A percentile compares a stretch with the other conserved stretches of the same genome.
These are phyloP conservation scores for Neocallimastix lanati DNA, from an alignment of 192 early-diverging fungal genomes.

Conservation along the genomic window DNA sequence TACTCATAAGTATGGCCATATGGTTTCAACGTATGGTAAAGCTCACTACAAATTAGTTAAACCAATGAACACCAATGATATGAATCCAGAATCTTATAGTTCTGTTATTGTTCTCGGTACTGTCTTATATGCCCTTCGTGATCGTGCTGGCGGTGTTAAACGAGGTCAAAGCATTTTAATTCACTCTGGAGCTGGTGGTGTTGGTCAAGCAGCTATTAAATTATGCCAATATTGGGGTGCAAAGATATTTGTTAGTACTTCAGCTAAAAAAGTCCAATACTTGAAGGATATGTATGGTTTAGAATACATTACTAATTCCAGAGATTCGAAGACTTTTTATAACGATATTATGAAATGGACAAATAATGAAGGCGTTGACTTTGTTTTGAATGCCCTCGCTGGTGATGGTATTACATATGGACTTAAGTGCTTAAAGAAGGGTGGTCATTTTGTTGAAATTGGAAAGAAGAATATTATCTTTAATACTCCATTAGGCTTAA, in stretches of 20 bases:
- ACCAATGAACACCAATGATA: background rate
- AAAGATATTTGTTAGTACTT: background rate
- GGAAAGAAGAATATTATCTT: background rate
- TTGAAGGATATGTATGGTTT: background rate
- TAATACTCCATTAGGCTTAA: background rate
- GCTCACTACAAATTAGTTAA: background rate
- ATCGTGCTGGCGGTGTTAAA: background rate
- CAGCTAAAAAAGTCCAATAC: background rate
- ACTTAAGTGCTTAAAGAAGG: background rate
- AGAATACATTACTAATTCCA: background rate
- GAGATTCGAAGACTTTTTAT: background rate
- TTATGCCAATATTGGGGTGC: background rate
- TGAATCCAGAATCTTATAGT: background rate
- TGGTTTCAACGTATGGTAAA: background rate
- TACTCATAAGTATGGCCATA: background rate
- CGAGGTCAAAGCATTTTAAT: background rate
- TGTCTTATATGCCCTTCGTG: background rate
- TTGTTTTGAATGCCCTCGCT: background rate
- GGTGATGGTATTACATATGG: background rate
- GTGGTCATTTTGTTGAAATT: background rate
- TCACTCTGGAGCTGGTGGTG: background rate
- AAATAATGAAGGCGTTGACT: background rate
- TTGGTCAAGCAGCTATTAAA: background rate
- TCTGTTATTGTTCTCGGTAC: background rate
- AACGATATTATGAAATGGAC: background rate